phyloP scores from a whole-genome alignment of 2,329 filamentous ascomycete genomes.

The Cladosporium sp. region DNA sequence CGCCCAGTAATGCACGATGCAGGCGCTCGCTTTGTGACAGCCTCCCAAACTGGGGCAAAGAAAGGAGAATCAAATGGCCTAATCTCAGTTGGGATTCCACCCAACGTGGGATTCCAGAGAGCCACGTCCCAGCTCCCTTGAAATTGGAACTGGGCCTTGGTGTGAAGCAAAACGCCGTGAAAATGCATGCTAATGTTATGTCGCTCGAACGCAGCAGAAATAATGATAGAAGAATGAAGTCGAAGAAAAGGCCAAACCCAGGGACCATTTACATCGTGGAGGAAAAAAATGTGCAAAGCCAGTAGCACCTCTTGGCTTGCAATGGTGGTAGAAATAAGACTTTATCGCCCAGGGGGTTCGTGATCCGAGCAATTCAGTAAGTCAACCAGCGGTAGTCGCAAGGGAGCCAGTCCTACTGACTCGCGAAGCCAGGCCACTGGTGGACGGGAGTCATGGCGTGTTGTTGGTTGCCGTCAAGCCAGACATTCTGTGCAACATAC shows the following conservation, averaged over 20 bases:
- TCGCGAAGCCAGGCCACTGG: slow-evolving; percentile 13
- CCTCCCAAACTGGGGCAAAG: too few relatives aligned
- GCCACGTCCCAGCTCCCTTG: too few relatives aligned
- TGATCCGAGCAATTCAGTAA: not conserved
- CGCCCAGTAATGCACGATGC: too few relatives aligned
- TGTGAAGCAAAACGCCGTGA: too few relatives aligned
- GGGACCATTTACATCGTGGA: not conserved
- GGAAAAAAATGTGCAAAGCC: not conserved
- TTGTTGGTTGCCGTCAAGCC: slow-evolving; percentile 24
- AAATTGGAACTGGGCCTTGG: too few relatives aligned
- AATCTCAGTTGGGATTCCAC: too few relatives aligned
- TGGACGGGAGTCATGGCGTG: slow-evolving; percentile 13
- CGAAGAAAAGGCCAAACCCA: not conserved
- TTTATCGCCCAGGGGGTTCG: not conserved
- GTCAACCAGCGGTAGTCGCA: not conserved
- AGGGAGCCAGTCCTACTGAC: slow-evolving; percentile 7
- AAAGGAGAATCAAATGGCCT: too few relatives aligned
- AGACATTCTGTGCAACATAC: slow-evolving; percentile 33
- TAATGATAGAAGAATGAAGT: not conserved
- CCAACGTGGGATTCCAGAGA: too few relatives aligned
- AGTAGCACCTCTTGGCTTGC: not conserved
- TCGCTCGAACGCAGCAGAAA: slow-evolving; percentile 11
- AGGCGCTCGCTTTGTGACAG: too few relatives aligned
- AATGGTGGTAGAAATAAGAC: not conserved
- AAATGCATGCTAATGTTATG: not conserved